Conservation (phyloP, 2,329 filamentous ascomycete genomes). For the Hypoxylon sp. region DNA sequence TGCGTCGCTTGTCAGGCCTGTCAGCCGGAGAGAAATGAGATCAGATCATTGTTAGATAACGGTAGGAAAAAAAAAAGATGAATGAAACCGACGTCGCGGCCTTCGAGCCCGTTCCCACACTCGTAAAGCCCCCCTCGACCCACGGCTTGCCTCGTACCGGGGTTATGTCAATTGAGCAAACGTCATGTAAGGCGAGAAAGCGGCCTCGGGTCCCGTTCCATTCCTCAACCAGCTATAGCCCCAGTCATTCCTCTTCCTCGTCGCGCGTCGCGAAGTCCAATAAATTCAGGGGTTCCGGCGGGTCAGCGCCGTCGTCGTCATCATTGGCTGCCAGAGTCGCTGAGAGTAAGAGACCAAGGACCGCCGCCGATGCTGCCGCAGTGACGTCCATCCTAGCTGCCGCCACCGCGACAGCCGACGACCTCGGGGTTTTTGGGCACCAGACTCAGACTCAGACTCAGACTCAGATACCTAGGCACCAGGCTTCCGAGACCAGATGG, state of each 20-base stretch:
- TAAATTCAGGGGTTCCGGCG: conserved; percentile 25
- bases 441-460: too few species aligned
- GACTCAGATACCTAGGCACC: conserved; percentile 23
- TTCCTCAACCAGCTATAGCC: conserved; percentile 24
- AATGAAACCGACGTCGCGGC: conserved; percentile 33
- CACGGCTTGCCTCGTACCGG: conserved; percentile 25
- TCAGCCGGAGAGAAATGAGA: conserved; percentile 30
- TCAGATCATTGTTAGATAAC: conserved; percentile 32
- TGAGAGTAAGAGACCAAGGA: conserved; percentile 16
- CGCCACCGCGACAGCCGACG: conserved; percentile 17
- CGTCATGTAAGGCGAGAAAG: conserved; percentile 40
- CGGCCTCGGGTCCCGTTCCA: conserved; percentile 30
- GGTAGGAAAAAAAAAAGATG: conserved; percentile 29
- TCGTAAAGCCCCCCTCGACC: conserved; percentile 26
- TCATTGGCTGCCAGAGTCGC: conserved; percentile 26
- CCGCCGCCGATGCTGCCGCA: conserved; percentile 20
- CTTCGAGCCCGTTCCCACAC: conserved; percentile 22
- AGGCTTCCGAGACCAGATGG: conserved; percentile 23
- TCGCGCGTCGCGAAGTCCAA: conserved; percentile 28
- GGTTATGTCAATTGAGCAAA: conserved; percentile 36
- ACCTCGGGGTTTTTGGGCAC: conserved; percentile 24
- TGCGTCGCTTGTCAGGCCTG: conserved; percentile 22
- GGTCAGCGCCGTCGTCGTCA: conserved; percentile 24
- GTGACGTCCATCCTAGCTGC: conserved; percentile 19
- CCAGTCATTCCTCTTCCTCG: conserved; percentile 21